Evolutionary conservation across 202 grass and related monocot genomes (phyloP), one percentile per base, ranked within the genome.

Genomic region (Saccharum hybrid): DNA sequence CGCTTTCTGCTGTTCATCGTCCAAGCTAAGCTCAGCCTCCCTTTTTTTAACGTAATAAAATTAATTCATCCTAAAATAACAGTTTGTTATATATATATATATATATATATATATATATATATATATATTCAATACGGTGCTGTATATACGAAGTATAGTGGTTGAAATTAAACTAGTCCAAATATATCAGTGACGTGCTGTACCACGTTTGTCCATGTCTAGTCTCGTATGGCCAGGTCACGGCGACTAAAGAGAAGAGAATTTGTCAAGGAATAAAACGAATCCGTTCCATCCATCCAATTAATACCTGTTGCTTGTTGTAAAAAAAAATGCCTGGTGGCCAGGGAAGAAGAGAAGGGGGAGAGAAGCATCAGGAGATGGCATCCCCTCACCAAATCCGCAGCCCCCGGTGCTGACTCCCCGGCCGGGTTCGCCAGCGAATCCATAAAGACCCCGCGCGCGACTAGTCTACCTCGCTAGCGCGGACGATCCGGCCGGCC

Each of bases 341-440:
- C 21, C 21, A 61, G 8, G 10, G 34, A 15, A 8, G 36, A 64
- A 12, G 6, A 70, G 51, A 19, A 46, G 84, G 36, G 37, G 1
- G 61, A 0, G 1, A 5, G 68, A 62, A 66, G 71, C 78, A 63
- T 82, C 78, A 9, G 19, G n/a, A 19, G 80, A 83, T 63, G 75
- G 75, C 63, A 38, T 71, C 75, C 10, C 69, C 75, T 80, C 84
- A 80, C 88, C 84, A 83, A 90, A 86, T 86, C 88, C 74, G 11
- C 83, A 68, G 67, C n/a, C 37, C 31, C 28, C 9, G 4, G 6
- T 84, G 84, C 42, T 26, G 26, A 26, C 26, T 26, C 26, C 26
- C 26, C 9, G 4, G 6, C 26, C 63, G 51, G 8, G 49, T 15
- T 48, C 45, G 11, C 76, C 71, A 34, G 52, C 75, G 63, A 37